Conservation (phyloP, 306 rosid genomes). For the Boehmeria nivea region DNA sequence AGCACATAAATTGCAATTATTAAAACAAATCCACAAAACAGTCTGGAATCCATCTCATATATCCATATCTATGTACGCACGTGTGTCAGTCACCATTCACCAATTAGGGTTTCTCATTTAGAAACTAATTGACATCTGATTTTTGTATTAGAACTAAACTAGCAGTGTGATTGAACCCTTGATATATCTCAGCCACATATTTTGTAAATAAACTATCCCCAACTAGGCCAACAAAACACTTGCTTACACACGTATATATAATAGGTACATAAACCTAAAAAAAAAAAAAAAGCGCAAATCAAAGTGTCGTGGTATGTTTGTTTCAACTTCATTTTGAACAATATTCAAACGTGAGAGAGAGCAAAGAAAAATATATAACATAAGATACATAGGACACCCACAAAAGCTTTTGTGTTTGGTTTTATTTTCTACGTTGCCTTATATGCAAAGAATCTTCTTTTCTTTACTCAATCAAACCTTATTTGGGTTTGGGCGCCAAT, state of each 20-base stretch:
- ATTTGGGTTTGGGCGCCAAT: conserved; percentile 20
- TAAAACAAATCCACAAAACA: too few relatives aligned
- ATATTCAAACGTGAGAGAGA: not conserved
- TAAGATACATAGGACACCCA: not conserved
- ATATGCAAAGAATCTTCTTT: conserved; percentile 29
- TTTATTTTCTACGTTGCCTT: conserved; percentile 29
- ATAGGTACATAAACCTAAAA: not conserved
- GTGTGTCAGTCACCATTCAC: too few relatives aligned
- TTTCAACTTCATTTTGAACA: conserved; percentile 8
- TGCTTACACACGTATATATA: conserved; percentile 20
- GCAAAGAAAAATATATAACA: not conserved
- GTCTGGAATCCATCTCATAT: too few relatives aligned
- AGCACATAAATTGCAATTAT: too few relatives aligned
- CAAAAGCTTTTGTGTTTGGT: conserved; percentile 22
- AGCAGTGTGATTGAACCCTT: too few relatives aligned
- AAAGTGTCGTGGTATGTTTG: conserved; percentile 25
- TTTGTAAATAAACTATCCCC: conserved; percentile 5
- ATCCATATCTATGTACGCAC: too few relatives aligned
- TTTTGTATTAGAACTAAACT: too few relatives aligned
- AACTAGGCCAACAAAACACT: conserved; percentile 7
- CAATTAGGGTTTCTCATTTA: too few relatives aligned
- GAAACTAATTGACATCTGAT: too few relatives aligned
- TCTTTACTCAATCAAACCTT: conserved; percentile 24
- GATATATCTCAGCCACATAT: not conserved
- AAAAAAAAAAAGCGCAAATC: not conserved